These are phyloP conservation scores for Nigrospora sphaerica DNA, from an alignment of 2,329 filamentous ascomycete species.

Conservation along the genomic window DNA sequence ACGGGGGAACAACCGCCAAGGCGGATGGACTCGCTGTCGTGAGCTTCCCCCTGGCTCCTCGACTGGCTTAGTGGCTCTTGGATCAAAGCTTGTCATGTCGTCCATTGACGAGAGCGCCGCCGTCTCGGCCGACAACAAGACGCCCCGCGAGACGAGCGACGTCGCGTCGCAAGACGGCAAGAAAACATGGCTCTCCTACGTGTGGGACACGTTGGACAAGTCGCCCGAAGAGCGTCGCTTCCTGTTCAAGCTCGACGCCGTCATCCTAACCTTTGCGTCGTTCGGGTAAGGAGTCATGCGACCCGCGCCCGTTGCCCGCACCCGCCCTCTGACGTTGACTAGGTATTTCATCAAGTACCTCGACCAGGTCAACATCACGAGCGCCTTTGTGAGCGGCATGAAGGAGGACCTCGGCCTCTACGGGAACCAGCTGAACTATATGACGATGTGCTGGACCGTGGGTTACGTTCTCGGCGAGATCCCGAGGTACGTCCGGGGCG, in stretches of 20 bases:
- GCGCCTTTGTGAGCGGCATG: slow-evolving; percentile 39
- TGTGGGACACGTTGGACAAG: slow-evolving; percentile 40
- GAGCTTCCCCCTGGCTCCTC: too few relatives aligned
- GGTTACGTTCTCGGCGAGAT: slow-evolving; percentile 22
- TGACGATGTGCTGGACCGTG: slow-evolving; percentile 16
- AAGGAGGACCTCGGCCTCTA: slow-evolving; percentile 30
- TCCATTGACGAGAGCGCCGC: background rate
- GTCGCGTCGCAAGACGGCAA: slow-evolving; percentile 17
- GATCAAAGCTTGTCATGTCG: background rate
- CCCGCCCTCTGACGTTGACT: slow-evolving; percentile 4
- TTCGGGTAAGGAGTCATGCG: slow-evolving; percentile 29
- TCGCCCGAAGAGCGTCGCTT: slow-evolving; percentile 30
- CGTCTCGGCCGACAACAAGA: background rate
- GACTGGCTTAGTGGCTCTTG: too few relatives aligned
- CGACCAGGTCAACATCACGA: slow-evolving; percentile 31
- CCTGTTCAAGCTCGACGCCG: slow-evolving; percentile 33
- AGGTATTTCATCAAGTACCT: slow-evolving; percentile 19
- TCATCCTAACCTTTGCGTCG: slow-evolving; percentile 30
- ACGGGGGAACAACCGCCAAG: too few relatives aligned
- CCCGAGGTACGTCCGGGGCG: slow-evolving; percentile 12
- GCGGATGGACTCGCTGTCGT: too few relatives aligned
- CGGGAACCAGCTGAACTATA: slow-evolving; percentile 30
- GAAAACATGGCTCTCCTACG: slow-evolving; percentile 34
- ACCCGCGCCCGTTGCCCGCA: slow-evolving; percentile 8
- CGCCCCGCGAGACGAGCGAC: background rate